Evolutionary conservation across 2,329 filamentous ascomycete species (phyloP), one percentile per base, ranked within the genome.

Genomic region (Aspergillus aculeatinus): DNA sequence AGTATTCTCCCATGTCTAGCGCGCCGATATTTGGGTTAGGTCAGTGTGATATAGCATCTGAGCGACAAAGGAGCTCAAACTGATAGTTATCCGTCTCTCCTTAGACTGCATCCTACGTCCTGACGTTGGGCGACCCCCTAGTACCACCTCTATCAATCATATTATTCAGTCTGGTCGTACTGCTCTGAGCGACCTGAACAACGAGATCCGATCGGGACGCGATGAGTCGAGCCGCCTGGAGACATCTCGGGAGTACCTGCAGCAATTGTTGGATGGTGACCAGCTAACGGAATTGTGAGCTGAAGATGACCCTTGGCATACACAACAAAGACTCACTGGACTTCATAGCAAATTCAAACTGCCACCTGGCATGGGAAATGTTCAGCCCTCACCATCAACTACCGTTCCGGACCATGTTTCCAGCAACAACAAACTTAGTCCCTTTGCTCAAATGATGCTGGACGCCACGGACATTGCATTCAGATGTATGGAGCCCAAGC

Each of bases 231-330:
- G 85, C 70, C 85, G 86, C 64, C 79, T 93, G 51, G 88, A 90
- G 67, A 86, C 88, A 67, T 89, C 87, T 11, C 81, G 93, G 50
- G 84, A 89, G 67, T 88, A 94, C 72, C 81, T 97, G 31, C 85
- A 91, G 59, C 86, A 88, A 63, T 83, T 96, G 47, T 76, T 97
- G 58, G 87, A 87, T 70, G 84, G 87, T 1, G 84, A 88, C n/a
- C 87, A 88, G 62, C 80, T 78, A 64, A 78, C 77, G 5, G 74
- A 79, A 68, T 79, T 78, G 77, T 80, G 68, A 70, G 74, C 53
- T 23, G 44, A 48, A 19, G 16, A 33, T 29, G n/a, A 48, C 50
- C 51, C 54, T 57, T 59, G 54, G 55, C 33, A 53, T 21, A 60
- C 48, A 53, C 29, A 51, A 49, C 55, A 55, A 48, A 48, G 54